phyloP scores from a whole-genome alignment of 805 yeast species.

The Candida quercuum region DNA sequence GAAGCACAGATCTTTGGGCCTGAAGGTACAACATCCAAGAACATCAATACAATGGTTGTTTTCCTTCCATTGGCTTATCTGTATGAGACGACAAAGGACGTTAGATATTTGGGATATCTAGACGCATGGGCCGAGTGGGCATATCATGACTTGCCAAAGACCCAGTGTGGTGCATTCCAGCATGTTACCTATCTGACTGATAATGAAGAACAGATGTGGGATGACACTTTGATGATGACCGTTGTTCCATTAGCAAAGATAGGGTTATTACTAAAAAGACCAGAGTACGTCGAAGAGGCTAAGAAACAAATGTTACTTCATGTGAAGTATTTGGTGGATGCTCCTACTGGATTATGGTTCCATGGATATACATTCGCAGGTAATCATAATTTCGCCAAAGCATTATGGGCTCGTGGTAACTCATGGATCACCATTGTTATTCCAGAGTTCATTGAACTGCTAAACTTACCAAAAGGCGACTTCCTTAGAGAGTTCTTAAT shows the following conservation, averaged over 20 bases:
- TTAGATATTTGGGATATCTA: constrained; percentile 6
- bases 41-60: constrained; percentile 10
- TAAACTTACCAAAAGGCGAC: constrained; percentile 7
- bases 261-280: constrained; percentile 9
- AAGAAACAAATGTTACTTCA: constrained; percentile 10
- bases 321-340: constrained; percentile 7
- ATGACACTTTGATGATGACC: constrained; percentile 12
- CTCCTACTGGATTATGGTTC: constrained; percentile 9
- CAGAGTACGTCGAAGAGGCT: constrained; percentile 11
- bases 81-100: constrained; percentile 5
- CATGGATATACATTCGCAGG: constrained; percentile 12
- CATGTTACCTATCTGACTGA: constrained; percentile 11
- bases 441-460: constrained; percentile 11
- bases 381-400: constrained; percentile 9
- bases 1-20: constrained; percentile 11
- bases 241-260: constrained; percentile 11
- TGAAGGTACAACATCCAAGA: constrained; percentile 11
- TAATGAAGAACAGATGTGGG: constrained; percentile 10
- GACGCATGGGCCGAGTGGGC: constrained; percentile 14
- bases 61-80: constrained; percentile 8
- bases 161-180: constrained; percentile 11
- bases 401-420: constrained; percentile 13
- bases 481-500: constrained; percentile 9
- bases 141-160: constrained; percentile 9
- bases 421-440: constrained; percentile 12